Conservation (phyloP, 2,329 filamentous ascomycete genomes). For the Fusarium sp. region DNA sequence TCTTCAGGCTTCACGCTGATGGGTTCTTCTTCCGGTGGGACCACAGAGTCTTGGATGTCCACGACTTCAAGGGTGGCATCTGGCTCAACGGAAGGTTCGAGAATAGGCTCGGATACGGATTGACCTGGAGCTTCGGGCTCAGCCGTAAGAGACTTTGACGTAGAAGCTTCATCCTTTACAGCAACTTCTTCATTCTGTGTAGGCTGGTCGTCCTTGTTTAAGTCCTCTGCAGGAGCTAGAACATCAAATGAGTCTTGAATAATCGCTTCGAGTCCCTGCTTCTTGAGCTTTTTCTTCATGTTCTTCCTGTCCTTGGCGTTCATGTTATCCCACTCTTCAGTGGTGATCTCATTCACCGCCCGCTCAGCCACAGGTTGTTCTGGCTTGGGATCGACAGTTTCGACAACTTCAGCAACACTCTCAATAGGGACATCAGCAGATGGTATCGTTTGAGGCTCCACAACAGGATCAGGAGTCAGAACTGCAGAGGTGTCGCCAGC, state of each 20-base stretch:
- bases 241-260: conserved; percentile 26
- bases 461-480: conserved; percentile 9
- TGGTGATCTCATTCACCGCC: conserved; percentile 42
- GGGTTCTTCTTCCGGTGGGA: neutral
- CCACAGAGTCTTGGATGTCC: conserved; percentile 4
- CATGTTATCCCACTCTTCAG: conserved; percentile 40
- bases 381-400: conserved; percentile 5
- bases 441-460: conserved; percentile 8
- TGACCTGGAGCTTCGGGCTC: conserved; percentile 4
- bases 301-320: conserved; percentile 43
- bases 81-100: neutral
- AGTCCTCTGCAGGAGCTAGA: neutral
- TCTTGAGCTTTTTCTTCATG: conserved; percentile 44
- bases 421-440: conserved; percentile 2
- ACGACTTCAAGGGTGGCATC: neutral
- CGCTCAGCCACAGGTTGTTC: conserved; percentile 17
- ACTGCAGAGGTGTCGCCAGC: neutral
- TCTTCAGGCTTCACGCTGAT: conserved; percentile 6
- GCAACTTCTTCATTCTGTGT: neutral
- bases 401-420: neutral
- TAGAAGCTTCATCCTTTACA: conserved; percentile 5
- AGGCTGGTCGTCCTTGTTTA: neutral
- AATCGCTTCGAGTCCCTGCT: conserved; percentile 39
- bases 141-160: neutral
- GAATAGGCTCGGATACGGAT: neutral